Conservation (phyloP, 257 asterid species). For the Solanum stenotomum region DNA sequence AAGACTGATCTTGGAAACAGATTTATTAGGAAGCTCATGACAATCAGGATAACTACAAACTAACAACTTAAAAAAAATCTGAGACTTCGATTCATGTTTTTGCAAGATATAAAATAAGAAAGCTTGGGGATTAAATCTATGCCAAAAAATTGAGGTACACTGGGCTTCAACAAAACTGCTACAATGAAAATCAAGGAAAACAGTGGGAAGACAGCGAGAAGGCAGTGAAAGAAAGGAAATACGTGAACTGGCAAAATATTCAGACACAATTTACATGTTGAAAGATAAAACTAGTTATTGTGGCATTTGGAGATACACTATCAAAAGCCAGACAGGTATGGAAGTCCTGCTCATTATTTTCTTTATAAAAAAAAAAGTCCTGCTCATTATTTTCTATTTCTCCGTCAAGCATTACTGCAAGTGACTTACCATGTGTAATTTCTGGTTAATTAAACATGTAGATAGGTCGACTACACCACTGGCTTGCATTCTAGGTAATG, state of each 20-base stretch:
- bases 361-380: neutral
- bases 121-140: neutral
- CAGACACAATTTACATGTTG: neutral
- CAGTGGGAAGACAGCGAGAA: neutral
- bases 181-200: neutral
- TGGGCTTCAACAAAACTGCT: neutral
- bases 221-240: neutral
- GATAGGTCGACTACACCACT: slow-evolving; percentile 64
- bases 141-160: neutral
- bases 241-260: neutral
- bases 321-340: neutral
- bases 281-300: neutral
- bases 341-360: neutral
- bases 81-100: neutral
- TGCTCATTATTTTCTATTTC: neutral
- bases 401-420: neutral
- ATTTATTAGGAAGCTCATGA: neutral
- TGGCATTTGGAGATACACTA: neutral
- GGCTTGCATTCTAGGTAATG: slow-evolving; percentile 67
- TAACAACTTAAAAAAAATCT: neutral
- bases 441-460: slow-evolving; percentile 78
- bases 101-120: neutral
- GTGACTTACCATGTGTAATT: slow-evolving; percentile 75
- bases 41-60: neutral
- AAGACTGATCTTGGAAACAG: neutral